These are phyloP conservation scores for Iberis pinnata DNA, from an alignment of 345 rosid species.

Conservation along the genomic window DNA sequence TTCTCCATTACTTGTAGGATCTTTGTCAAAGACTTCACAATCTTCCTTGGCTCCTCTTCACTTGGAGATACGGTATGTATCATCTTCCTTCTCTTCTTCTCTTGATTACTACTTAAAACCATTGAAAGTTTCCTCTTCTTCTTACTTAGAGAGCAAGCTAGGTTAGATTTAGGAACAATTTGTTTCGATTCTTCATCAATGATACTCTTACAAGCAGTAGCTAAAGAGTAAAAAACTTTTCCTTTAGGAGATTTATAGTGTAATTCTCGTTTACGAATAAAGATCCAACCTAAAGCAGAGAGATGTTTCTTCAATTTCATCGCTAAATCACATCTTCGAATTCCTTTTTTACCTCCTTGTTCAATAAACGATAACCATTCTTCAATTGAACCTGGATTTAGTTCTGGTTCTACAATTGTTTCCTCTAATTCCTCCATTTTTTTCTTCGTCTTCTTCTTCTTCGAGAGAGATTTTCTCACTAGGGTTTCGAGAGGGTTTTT, in stretches of 20 bases:
- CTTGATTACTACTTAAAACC: not conserved
- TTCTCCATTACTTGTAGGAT: slow-evolving; percentile 5
- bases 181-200: not conserved
- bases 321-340: not conserved
- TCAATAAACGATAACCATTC: not conserved
- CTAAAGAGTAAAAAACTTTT: slow-evolving; percentile 10
- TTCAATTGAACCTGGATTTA: slow-evolving; percentile 9
- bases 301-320: slow-evolving; percentile 19
- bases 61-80: too few relatives aligned
- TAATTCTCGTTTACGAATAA: slow-evolving; percentile 9
- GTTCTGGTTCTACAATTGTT: not conserved
- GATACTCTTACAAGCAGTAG: slow-evolving; percentile 15
- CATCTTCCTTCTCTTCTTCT: not conserved
- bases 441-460: not conserved
- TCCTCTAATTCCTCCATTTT: not conserved
- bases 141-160: not conserved
- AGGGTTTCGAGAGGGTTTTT: too few relatives aligned
- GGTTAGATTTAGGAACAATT: not conserved
- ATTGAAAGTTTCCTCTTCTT: too few relatives aligned
- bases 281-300: slow-evolving; percentile 20
- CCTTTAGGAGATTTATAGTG: slow-evolving; percentile 23
- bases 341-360: not conserved
- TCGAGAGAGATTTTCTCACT: not conserved
- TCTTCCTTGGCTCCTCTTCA: slow-evolving; percentile 38
- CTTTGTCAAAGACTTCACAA: slow-evolving; percentile 19